phyloP scores from a whole-genome alignment of 805 yeast genomes.

The Candida manassasensis region DNA sequence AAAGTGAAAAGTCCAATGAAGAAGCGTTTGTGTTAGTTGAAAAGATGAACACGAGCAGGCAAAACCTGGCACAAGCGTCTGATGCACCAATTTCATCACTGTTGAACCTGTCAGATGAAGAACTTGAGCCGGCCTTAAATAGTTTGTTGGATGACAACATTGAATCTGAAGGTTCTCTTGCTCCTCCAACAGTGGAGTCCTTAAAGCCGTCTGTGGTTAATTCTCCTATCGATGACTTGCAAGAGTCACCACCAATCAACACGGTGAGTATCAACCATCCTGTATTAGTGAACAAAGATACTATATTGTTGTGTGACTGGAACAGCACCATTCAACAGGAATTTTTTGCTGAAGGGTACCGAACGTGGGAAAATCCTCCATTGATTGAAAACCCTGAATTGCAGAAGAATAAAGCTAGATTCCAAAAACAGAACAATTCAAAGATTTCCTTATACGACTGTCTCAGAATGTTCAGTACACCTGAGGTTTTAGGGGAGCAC shows the following conservation, averaged over 20 bases:
- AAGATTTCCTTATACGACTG: conserved; percentile 61
- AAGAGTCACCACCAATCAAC: conserved; percentile 2
- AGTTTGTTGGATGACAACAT: conserved; percentile 16
- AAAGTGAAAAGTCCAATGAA: conserved; percentile 8
- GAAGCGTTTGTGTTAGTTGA: conserved; percentile 20
- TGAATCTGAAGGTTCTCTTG: conserved; percentile 8
- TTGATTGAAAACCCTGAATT: conserved; percentile 49
- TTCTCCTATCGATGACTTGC: conserved; percentile 11
- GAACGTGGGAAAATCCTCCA: conserved; percentile 52
- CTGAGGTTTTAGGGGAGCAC: conserved; percentile 81
- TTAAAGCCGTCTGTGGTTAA: conserved; percentile 17
- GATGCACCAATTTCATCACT: conserved; percentile 6
- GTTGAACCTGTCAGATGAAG: conserved; percentile 25
- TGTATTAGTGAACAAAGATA: conserved; percentile 16
- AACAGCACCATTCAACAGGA: conserved; percentile 40
- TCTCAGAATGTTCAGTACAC: conserved; percentile 63
- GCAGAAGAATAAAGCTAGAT: conserved; percentile 38
- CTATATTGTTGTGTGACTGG: conserved; percentile 66
- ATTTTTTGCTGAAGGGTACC: conserved; percentile 45
- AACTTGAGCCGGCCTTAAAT: conserved; percentile 19
- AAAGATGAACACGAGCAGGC: not conserved
- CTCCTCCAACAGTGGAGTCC: conserved; percentile 16
- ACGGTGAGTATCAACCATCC: conserved; percentile 13
- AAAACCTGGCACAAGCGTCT: conserved; percentile 3
- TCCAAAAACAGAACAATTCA: conserved; percentile 42